Evolutionary conservation across 257 asterid species (phyloP).

Genomic region (Scutellaria baicalensis): DNA sequence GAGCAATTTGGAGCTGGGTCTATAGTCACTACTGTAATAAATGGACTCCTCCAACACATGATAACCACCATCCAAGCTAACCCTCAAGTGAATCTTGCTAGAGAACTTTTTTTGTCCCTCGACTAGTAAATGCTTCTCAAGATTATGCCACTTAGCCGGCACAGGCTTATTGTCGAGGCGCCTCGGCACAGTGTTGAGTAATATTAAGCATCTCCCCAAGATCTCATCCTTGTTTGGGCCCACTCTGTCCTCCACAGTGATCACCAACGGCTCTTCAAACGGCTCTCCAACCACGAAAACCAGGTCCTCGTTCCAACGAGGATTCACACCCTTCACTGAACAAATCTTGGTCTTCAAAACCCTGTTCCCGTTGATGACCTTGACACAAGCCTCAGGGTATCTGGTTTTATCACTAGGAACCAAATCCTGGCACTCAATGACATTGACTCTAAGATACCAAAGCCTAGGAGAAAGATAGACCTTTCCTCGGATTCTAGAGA

Average conservation of each 20-base stretch:
- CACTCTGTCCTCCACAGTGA: conserved; percentile 52
- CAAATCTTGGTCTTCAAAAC: conserved; percentile 39
- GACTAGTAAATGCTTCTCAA: conserved; percentile 44
- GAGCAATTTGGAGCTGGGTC: conserved; percentile 57
- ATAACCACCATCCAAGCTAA: conserved; percentile 79
- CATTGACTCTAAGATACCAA: conserved; percentile 75
- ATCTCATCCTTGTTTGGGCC: conserved; percentile 35
- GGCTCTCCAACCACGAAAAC: conserved; percentile 70
- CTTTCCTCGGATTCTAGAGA: conserved; percentile 68
- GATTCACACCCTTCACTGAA: conserved; percentile 33
- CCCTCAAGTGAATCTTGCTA: conserved; percentile 72
- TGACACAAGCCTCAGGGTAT: conserved; percentile 49
- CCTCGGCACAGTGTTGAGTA: conserved; percentile 28
- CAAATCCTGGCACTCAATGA: conserved; percentile 73
- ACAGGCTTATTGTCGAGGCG: conserved; percentile 68
- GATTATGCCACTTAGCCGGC: conserved; percentile 64
- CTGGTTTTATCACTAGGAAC: conserved; percentile 43
- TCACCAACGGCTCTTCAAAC: conserved; percentile 61
- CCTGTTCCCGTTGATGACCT: conserved; percentile 49
- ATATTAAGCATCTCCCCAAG: conserved; percentile 43
- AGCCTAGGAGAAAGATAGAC: conserved; percentile 75
- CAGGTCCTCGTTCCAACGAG: conserved; percentile 79
- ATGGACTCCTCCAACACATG: conserved; percentile 82
- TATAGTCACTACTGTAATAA: conserved; percentile 59
- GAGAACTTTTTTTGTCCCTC: conserved; percentile 63